Percentiles rank a stretch among this genome's conserved stretches.
Evolutionary conservation across 2,329 filamentous ascomycete genomes (phyloP).

Genomic region (Xylariales sp.): DNA sequence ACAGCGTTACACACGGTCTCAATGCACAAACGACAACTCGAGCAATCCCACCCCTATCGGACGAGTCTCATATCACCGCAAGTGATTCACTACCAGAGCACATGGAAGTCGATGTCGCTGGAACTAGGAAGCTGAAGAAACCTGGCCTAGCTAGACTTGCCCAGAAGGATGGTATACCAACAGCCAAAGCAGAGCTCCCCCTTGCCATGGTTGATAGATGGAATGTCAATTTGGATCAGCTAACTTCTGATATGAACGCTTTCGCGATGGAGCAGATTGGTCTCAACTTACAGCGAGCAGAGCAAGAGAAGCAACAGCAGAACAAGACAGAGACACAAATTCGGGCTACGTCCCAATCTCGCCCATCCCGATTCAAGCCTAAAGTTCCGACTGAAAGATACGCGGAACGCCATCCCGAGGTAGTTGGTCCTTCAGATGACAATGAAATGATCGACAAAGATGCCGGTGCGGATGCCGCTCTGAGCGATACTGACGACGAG

Average conservation of each 20-base stretch:
- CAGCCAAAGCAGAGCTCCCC: slow-evolving; percentile 21
- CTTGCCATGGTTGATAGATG: slow-evolving; percentile 23
- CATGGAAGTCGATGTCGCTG: slow-evolving; percentile 20
- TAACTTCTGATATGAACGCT: slow-evolving; percentile 27
- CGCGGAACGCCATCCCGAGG: slow-evolving; percentile 49
- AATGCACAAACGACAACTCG: slow-evolving; percentile 1
- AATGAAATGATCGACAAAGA: slow-evolving; percentile 20
- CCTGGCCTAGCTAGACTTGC: slow-evolving; percentile 26
- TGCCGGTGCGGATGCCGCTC: slow-evolving; percentile 27
- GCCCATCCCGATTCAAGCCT: slow-evolving; percentile 45
- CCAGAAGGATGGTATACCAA: slow-evolving; percentile 13
- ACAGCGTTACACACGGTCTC: slow-evolving; percentile 13
- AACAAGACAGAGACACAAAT: slow-evolving; percentile 10
- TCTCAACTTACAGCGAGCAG: slow-evolving; percentile 43
- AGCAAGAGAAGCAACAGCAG: slow-evolving; percentile 32
- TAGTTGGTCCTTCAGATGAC: no score
- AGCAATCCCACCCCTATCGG: neutral
- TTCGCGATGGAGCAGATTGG: slow-evolving; percentile 57
- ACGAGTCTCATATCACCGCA: neutral
- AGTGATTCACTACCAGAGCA: no score
- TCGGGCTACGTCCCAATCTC: slow-evolving; percentile 12
- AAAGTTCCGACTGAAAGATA: slow-evolving; percentile 52
- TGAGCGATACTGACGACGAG: slow-evolving; percentile 42
- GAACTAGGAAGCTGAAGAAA: slow-evolving; percentile 28
- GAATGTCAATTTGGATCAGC: slow-evolving; percentile 34